phyloP scores from a whole-genome alignment of 345 rosid genomes.

The Ailanthus altissimus region DNA sequence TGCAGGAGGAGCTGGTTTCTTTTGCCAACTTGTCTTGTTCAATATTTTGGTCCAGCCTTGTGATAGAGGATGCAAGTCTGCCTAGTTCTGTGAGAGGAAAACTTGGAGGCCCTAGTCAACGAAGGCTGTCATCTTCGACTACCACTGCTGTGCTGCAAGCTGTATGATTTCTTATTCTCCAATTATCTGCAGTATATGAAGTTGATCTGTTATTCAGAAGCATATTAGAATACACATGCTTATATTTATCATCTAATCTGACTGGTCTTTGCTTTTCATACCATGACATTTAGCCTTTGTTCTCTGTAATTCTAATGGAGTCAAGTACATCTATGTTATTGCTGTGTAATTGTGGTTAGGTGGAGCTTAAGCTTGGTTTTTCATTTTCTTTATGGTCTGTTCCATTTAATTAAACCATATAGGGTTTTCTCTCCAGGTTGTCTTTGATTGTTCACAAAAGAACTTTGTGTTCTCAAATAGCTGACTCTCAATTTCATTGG shows the following conservation, averaged over 20 bases:
- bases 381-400: background rate
- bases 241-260: background rate
- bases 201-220: conserved; percentile 18
- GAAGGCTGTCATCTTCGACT: conserved; percentile 64
- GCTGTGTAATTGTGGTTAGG: background rate
- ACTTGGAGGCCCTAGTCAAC: conserved; percentile 98
- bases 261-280: background rate
- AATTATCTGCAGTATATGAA: conserved; percentile 7
- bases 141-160: conserved; percentile 77
- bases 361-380: background rate
- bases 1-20: conserved; percentile 70
- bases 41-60: conserved; percentile 54
- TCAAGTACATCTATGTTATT: background rate
- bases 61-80: conserved; percentile 45
- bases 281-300: background rate
- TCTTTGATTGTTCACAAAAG: background rate
- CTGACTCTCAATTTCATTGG: background rate
- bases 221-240: conserved; percentile 2
- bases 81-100: conserved; percentile 80
- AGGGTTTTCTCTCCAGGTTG: background rate
- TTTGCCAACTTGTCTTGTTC: conserved; percentile 66
- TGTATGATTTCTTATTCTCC: conserved; percentile 44
- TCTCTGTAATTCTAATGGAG: background rate
- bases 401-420: background rate
- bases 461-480: background rate